Conservation (phyloP, 768 basidiomycete species). For the Mycena polygramma region DNA sequence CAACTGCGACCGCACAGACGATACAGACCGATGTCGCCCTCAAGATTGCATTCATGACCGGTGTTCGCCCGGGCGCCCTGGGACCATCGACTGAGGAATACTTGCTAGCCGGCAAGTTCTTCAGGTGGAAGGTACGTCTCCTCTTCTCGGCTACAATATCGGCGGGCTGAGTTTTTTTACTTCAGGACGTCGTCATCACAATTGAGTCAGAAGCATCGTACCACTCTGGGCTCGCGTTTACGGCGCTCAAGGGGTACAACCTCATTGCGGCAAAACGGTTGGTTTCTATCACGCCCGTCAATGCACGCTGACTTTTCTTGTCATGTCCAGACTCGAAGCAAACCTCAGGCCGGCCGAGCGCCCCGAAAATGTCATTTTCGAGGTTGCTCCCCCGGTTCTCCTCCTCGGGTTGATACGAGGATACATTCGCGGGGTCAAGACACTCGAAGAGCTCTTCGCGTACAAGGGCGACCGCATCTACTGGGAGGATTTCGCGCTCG, state of each 20-base stretch:
- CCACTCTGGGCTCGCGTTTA: not conserved
- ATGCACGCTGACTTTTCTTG: no score
- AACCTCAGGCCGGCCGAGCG: not conserved
- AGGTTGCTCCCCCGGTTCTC: not conserved
- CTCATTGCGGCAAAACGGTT: not conserved
- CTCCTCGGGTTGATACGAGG: not conserved
- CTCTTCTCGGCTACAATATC: not conserved
- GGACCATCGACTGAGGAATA: not conserved
- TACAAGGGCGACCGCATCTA: not conserved
- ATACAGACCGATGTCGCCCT: not conserved
- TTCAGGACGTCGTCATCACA: not conserved
- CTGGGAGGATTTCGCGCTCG: not conserved
- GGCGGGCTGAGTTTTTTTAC: not conserved
- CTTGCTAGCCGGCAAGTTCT: not conserved
- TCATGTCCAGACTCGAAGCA: not conserved
- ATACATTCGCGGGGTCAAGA: not conserved
- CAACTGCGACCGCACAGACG: not conserved
- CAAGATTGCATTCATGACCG: not conserved
- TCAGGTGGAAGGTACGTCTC: not conserved
- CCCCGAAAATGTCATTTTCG: not conserved
- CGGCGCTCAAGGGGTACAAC: not conserved
- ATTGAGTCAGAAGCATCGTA: not conserved
- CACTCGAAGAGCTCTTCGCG: not conserved
- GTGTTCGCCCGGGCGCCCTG: not conserved
- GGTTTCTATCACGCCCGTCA: not conserved